Base-by-base conservation (phyloP, 2,329 filamentous ascomycete species). In the Eutypella sp. region DNA sequence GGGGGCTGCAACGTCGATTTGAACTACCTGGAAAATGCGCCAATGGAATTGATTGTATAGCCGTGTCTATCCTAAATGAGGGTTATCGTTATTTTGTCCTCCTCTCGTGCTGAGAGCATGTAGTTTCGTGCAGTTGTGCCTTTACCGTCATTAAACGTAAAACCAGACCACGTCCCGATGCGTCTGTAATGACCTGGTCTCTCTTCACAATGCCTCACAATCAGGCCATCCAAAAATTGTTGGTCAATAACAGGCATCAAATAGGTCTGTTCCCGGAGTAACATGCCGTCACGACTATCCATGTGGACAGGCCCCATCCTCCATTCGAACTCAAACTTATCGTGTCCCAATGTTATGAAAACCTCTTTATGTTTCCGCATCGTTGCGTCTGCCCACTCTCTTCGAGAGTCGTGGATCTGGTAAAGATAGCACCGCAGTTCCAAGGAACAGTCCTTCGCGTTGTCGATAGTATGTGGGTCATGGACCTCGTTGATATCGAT, bases 401-500 rank as follows among this genome's bases (percentile, higher is more conserved):
- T 29, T 29, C 13, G 13, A 8, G 7, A 23, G 25, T 11, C 4
- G 15, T 33, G 15, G 33, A 44, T 34, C 29, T 40, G 36, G 22
- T 36, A 41, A 34, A 47, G 27, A 38, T 11, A 6, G 25, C 45
- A 41, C 18, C 37, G 24, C 11, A 47, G 36, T 27, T n/a, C 37
- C 10, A 47, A 47, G 36, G 18, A 33, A 16, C 19, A 37, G 18
- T 44, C 42, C 13, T 5, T 27, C 29, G 7, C 37, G 10, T 10
- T 37, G n/a, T 24, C 37, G 22, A 31, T 44, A 7, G 27, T 34
- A 25, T 42, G 45, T 34, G 23, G 40, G 15, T 43, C 34, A 20
- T 43, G 19, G 27, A 43, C 45, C 3, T 43, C 33, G 16, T 40
- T n/a, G 27, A 47, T 44, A 27, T 47, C 27, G 20, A 44, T 44